Evolutionary conservation across 257 asterid genomes (phyloP), one percentile per base, ranked within the genome.

Genomic region (Coffea eugenioides): DNA sequence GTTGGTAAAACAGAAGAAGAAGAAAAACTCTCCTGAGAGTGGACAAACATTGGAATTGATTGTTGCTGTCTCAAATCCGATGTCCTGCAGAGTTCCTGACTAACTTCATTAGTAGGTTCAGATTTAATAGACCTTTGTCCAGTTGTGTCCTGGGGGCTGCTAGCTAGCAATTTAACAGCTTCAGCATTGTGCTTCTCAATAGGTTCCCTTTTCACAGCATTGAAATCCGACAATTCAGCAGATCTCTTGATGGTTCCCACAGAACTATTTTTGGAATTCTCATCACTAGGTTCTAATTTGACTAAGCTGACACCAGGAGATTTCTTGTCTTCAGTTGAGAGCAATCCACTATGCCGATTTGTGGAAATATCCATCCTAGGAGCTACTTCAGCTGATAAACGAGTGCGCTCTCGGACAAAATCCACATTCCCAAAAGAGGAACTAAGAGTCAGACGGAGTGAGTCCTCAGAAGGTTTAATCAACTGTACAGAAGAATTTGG

Each of bases 231-330:
- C 64, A 84, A 79, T 45, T 86, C 90, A 80, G 74, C 72, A 71
- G 83, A 79, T 71, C 73, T 75, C 88, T 88, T 80, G 56, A 81
- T 76, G 86, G 88, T 85, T 79, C 81, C 80, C 69, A 86, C 82
- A 80, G 81, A 82, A 31, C 82, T 88, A 76, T 21, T 74, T 71
- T 83, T 81, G 48, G 86, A 76, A 79, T 80, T 89, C 77, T 88
- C 93, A 20, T 90, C 91, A 48, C 82, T 73, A 31, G 97, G 97
- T 82, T 95, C 99, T 31, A 87, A 75, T 86, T 95, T 95, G 73
- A 94, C 92, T 13, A 73, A 18, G 81, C 81, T 71, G 73, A 74
- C 4, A 71, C 74, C 81, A 71, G 82, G 59, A 49, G 90, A 52
- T 68, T 48, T 86, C 82, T 76, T 74, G 69, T 80, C 85, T 79